phyloP scores from a whole-genome alignment of 108 stramenopile species.

The Skeletonema grethae region DNA sequence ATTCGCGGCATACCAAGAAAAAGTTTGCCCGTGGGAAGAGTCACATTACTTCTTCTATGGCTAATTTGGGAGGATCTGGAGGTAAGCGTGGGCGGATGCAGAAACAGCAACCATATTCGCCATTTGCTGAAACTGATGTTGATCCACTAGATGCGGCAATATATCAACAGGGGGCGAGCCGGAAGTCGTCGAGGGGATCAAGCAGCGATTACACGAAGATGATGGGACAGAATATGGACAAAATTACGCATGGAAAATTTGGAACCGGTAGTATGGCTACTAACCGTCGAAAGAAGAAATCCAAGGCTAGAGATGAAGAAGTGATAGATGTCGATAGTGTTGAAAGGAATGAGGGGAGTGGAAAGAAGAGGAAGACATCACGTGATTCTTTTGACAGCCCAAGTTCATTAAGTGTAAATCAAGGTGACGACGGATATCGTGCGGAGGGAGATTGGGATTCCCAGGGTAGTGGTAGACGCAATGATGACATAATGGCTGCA shows the following conservation, averaged over 20 bases:
- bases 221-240: background rate
- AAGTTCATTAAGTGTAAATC: background rate
- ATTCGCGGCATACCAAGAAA: background rate
- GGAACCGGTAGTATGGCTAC: background rate
- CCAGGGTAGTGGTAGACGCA: background rate
- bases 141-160: background rate
- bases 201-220: background rate
- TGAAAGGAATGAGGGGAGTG: background rate
- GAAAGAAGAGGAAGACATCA: conserved; percentile 5
- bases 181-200: background rate
- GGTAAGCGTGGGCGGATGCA: background rate
- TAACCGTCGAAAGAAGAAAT: background rate
- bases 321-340: background rate
- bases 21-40: background rate
- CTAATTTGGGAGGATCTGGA: background rate
- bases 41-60: background rate
- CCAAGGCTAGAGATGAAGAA: background rate
- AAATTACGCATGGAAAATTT: background rate
- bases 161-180: background rate
- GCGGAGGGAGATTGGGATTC: background rate
- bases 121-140: background rate
- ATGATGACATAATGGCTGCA: background rate
- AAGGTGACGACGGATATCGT: background rate
- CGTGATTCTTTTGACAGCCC: background rate
- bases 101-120: background rate